Conservation (phyloP, 2,329 filamentous ascomycete species). For the Arthrinium puccinioides region DNA sequence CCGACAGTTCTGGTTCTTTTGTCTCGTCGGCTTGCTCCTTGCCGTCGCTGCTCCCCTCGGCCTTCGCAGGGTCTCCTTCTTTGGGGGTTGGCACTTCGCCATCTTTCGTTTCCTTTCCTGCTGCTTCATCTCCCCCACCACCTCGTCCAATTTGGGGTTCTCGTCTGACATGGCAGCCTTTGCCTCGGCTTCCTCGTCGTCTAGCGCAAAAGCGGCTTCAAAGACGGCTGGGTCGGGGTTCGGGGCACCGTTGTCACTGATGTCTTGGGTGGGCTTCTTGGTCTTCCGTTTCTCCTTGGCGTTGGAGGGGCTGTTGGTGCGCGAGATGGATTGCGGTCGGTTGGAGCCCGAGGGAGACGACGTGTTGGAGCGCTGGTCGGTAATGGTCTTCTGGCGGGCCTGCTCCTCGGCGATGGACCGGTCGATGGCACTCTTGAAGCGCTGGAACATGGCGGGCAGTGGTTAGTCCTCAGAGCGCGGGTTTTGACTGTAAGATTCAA, state of each 20-base stretch:
- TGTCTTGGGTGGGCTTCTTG: conserved; percentile 33
- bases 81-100: conserved; percentile 9
- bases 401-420: conserved; percentile 87
- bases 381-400: conserved; percentile 58
- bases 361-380: conserved; percentile 36
- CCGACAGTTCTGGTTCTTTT: conserved; percentile 54
- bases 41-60: conserved; percentile 10
- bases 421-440: conserved; percentile 79
- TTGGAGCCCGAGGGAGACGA: conserved; percentile 34
- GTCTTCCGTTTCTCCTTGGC: conserved; percentile 27
- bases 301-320: conserved; percentile 24
- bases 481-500: too few species aligned
- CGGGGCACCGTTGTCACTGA: conserved; percentile 29
- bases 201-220: conserved; percentile 78
- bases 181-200: conserved; percentile 77
- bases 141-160: conserved; percentile 19
- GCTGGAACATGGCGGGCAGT: conserved; percentile 39
- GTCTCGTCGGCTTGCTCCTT: conserved; percentile 2
- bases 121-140: too few species aligned
- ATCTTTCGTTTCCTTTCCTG: conserved; percentile 24
- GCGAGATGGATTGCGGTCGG: conserved; percentile 36
- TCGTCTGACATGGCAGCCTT: conserved; percentile 52
- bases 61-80: conserved; percentile 11
- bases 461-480: too few species aligned
- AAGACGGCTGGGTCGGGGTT: conserved; percentile 83